These are phyloP conservation scores for Chalciporus chontae DNA, from an alignment of 768 basidiomycete species.

Conservation along the genomic window DNA sequence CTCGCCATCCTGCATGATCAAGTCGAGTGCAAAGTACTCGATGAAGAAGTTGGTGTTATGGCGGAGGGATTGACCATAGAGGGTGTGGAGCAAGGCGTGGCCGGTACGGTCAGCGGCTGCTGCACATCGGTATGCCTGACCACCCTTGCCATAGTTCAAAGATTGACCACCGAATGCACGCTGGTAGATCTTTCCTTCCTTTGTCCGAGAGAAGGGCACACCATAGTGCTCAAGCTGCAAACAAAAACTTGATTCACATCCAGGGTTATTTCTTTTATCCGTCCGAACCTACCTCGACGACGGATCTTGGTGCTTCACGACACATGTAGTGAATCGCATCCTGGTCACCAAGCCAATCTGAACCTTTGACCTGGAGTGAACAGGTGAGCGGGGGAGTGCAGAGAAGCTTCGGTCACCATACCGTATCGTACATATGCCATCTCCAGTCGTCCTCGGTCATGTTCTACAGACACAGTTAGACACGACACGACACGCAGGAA, in stretches of 20 bases:
- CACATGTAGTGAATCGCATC: slow-evolving; percentile 99
- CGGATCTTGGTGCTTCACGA: slow-evolving; percentile 90
- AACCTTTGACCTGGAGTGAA: slow-evolving; percentile 84
- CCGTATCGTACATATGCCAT: slow-evolving; percentile 98
- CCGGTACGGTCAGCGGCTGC: slow-evolving; percentile 99
- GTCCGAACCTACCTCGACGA: slow-evolving; percentile 67
- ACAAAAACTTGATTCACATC: neutral
- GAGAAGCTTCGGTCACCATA: slow-evolving; percentile 35
- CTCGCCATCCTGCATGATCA: slow-evolving; percentile 98
- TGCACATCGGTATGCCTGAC: slow-evolving; percentile 98
- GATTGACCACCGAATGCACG: slow-evolving; percentile 99
- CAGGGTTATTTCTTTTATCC: neutral
- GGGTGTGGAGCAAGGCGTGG: slow-evolving; percentile 96
- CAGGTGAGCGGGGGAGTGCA: slow-evolving; percentile 13
- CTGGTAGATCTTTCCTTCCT: slow-evolving; percentile 99
- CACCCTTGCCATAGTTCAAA: slow-evolving; percentile 94
- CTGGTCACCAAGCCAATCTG: slow-evolving; percentile 99
- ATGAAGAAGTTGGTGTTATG: slow-evolving; percentile 99
- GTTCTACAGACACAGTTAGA: slow-evolving; percentile 49
- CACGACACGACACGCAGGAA: slow-evolving; percentile 5
- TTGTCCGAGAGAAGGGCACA: slow-evolving; percentile 96
- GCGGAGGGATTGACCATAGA: slow-evolving; percentile 97
- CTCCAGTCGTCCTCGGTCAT: slow-evolving; percentile 99
- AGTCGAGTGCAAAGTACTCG: slow-evolving; percentile 98
- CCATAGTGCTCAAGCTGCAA: slow-evolving; percentile 94